Evolutionary conservation across 192 early-diverging fungal species (phyloP), one percentile per base, ranked within the genome.

Genomic region (Backusella circina): DNA sequence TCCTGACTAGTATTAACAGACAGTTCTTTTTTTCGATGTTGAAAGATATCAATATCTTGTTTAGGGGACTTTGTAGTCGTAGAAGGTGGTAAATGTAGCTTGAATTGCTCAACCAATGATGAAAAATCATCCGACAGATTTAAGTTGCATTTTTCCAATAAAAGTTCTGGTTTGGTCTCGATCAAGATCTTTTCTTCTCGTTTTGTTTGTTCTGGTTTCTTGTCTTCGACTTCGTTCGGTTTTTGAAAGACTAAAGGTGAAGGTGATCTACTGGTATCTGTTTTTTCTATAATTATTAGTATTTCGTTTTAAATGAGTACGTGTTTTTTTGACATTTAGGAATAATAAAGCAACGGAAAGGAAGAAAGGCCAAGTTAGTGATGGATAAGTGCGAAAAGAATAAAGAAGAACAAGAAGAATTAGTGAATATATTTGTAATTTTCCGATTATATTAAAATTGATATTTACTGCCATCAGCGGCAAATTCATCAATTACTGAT

Each of bases 401-500:
- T 47, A 47, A n/a, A 5, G 18, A 47, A 47, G 16, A 47, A n/a
- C 15, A 33, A 74, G 6, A 23, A 37, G 35, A 28, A 41, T 51
- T 39, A 39, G 38, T 35, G 32, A 16, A 72, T 65, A 23, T 38
- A 65, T 23, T 21, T 30, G 37, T 50, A 75, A 68, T 68, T 68
- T 47, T 68, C 66, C 74, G 65, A 76, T 39, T 44, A 18, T 30
- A 70, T 47, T 23, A 30, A 69, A 18, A 38, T 37, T 26, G 23
- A 23, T 38, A 26, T 28, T 37, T 31, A 26, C 26, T 39, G 50
- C 76, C 61, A 39, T 67, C 23, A 10, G 33, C 23, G 15, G 51
- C 76, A 74, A 78, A 78, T 35, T 73, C 77, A 70, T 78, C 77
- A 69, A 78, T 78, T 32, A 74, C 39, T 51, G 77, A 78, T 39